Evolutionary conservation across 2,329 filamentous ascomycete genomes (phyloP).

Genomic region (Fusarium dlaminii): DNA sequence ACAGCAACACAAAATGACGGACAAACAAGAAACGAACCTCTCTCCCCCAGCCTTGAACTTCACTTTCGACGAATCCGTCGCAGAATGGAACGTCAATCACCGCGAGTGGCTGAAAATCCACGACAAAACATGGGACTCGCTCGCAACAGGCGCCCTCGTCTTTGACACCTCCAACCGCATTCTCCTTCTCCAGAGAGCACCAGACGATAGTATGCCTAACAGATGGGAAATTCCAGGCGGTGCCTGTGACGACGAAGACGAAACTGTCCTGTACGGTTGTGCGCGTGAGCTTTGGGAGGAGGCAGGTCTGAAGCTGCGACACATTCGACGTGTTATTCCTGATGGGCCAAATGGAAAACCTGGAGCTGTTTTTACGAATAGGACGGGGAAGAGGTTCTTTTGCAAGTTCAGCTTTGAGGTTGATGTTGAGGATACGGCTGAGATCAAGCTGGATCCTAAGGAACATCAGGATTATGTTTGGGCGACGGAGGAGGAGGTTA

Average conservation of each 20-base stretch:
- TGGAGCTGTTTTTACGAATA: slow-evolving; percentile 47
- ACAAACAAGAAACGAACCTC: background rate
- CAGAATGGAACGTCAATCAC: slow-evolving; percentile 38
- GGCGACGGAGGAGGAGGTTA: slow-evolving; percentile 52
- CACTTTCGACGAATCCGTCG: slow-evolving; percentile 37
- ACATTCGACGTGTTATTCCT: slow-evolving; percentile 44
- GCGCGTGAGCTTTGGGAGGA: slow-evolving; percentile 61
- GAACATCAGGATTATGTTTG: slow-evolving; percentile 54
- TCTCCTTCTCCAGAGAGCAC: slow-evolving; percentile 58
- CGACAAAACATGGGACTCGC: slow-evolving; percentile 43
- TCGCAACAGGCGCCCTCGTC: slow-evolving; percentile 49
- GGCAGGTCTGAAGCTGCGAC: slow-evolving; percentile 49
- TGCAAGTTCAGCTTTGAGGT: slow-evolving; percentile 51
- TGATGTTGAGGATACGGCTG: slow-evolving; percentile 39
- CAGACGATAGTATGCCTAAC: slow-evolving; percentile 55
- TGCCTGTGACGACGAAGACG: slow-evolving; percentile 54
- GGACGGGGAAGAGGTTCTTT: slow-evolving; percentile 44
- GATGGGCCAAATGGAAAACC: slow-evolving; percentile 36
- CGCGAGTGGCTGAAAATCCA: slow-evolving; percentile 40
- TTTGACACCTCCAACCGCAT: slow-evolving; percentile 48
- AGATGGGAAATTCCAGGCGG: slow-evolving; percentile 62
- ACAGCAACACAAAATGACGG: slow-evolving; percentile 10
- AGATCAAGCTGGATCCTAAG: slow-evolving; percentile 51
- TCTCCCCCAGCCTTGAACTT: slow-evolving; percentile 22
- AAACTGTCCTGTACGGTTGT: slow-evolving; percentile 53